Percentiles rank a stretch among this genome's conserved stretches.
phyloP scores from a whole-genome alignment of 2,329 filamentous ascomycete species.

The Xylaria sp. region DNA sequence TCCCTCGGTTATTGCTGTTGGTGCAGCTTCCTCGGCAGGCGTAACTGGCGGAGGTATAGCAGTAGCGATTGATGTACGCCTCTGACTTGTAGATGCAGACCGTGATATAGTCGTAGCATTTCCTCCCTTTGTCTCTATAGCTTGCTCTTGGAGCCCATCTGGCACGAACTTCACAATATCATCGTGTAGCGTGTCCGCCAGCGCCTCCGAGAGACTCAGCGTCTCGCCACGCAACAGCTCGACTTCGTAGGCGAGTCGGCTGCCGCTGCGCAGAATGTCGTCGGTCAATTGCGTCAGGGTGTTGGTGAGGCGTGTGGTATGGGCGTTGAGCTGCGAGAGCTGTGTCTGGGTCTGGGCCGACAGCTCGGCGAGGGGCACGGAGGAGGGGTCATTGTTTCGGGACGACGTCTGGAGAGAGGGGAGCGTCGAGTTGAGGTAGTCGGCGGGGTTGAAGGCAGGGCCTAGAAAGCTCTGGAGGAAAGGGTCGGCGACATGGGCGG shows the following conservation, averaged over 20 bases:
- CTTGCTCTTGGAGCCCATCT: conserved; percentile 55
- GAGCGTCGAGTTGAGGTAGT: conserved; percentile 84
- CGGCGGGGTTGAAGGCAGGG: conserved; percentile 81
- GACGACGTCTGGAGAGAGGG: conserved; percentile 68
- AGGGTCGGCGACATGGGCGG: conserved; percentile 75
- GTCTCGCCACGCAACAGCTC: conserved; percentile 92
- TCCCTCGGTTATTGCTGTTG: conserved; percentile 25
- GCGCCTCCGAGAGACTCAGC: conserved; percentile 78
- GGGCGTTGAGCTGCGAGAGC: conserved; percentile 88
- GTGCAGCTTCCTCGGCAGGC: conserved; percentile 4
- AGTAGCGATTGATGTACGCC: conserved; percentile 42
- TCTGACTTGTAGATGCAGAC: conserved; percentile 35
- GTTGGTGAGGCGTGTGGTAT: conserved; percentile 83
- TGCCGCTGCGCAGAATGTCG: conserved; percentile 90
- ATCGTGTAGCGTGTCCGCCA: conserved; percentile 76
- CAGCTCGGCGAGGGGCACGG: conserved; percentile 76
- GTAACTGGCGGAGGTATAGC: conserved; percentile 40
- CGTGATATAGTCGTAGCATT: conserved; percentile 22
- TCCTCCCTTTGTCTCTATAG: conserved; percentile 33
- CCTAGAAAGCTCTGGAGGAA: conserved; percentile 80
- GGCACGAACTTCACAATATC: conserved; percentile 81
- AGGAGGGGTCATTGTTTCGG: conserved; percentile 43
- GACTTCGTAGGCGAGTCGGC: conserved; percentile 91
- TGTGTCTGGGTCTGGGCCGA: conserved; percentile 84
- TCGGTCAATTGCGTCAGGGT: conserved; percentile 91